Base-by-base conservation (phyloP, 2,329 filamentous ascomycete genomes). In the Pseudogymnoascus sp. region DNA sequence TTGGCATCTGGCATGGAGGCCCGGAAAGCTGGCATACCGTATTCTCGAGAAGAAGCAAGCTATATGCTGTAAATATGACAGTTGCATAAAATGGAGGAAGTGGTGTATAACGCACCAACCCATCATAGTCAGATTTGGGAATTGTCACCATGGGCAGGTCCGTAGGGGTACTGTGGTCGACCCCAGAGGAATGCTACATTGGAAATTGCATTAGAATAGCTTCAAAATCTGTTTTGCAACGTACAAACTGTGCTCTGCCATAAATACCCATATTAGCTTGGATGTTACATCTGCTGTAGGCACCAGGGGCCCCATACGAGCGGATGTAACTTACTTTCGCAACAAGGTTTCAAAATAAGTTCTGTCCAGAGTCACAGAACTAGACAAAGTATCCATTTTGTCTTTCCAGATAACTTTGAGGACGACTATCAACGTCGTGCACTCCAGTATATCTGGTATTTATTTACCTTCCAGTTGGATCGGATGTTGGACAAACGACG, bases 341-440 rank as follows among this genome's bases (percentile, higher is more conserved):
- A 87, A 71, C 56, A 88, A 77, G 64, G 83, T 82, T 69, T 88
- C 82, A 68, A 88, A 83, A 75, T 88, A 83, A 60, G 75, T 73
- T 70, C 81, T 84, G 66, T 84, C 83, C 67, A 88, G 80, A 9
- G 83, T 86, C 60, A 88, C 80, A 67, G 78, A 75, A 50, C 23
- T 26, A 17, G 33, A 38, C 23, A 42, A 56, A 53, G 35, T 21
- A 33, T 23, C 40, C 60, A 60, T 56, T 56, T 56, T 19, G 29
- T 13, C 50, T 56, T 56, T 56, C 5, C n/a, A 56, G 50, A 56
- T 56, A 33, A 56, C n/a, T 33, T 21, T 33, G 50, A 56, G 50
- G 50, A 33, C 50, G 50, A 33, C 50, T 33, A 33, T 33, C 29
- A n/a, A 21, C n/a, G 50, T 15, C 50, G 29, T 56, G 29, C 50